Conservation (phyloP, 2,329 filamentous ascomycete genomes). For the Amphichorda felina region DNA sequence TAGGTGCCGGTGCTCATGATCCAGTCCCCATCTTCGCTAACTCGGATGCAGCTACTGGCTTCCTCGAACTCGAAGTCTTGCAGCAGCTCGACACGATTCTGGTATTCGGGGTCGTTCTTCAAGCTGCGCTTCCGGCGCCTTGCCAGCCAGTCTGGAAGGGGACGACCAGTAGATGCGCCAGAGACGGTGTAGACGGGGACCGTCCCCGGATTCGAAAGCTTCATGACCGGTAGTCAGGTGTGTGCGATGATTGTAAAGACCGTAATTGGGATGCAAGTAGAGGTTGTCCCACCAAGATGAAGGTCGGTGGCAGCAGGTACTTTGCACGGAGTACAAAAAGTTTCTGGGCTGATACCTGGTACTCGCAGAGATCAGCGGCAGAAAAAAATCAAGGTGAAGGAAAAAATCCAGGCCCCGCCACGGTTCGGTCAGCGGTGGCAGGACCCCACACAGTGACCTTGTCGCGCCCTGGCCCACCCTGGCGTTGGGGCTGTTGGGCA, state of each 20-base stretch:
- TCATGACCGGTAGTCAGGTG: conserved; percentile 38
- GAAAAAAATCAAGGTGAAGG: conserved; percentile 19
- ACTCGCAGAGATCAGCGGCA: no score
- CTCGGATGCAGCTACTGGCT: conserved; percentile 78
- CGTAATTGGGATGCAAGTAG: not conserved
- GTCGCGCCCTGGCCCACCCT: no score
- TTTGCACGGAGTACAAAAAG: no score
- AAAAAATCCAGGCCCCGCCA: not conserved
- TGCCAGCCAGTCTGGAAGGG: conserved; percentile 90
- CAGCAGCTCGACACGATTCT: conserved; percentile 84
- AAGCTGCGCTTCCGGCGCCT: conserved; percentile 80
- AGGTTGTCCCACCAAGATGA: not conserved
- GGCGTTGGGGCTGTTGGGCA: not conserved
- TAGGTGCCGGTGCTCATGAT: conserved; percentile 84
- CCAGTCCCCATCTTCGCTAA: conserved; percentile 95
- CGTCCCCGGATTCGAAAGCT: conserved; percentile 68
- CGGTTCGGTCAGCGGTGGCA: not conserved
- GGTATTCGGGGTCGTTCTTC: conserved; percentile 86
- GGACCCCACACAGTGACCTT: no score
- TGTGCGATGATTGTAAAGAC: no score
- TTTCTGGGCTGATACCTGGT: no score
- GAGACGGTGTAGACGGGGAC: conserved; percentile 93
- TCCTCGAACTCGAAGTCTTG: conserved; percentile 98
- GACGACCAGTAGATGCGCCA: conserved; percentile 75
- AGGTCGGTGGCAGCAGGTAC: no score